phyloP scores from a whole-genome alignment of 2,329 filamentous ascomycete species.

The Fusarium tjaetaba region DNA sequence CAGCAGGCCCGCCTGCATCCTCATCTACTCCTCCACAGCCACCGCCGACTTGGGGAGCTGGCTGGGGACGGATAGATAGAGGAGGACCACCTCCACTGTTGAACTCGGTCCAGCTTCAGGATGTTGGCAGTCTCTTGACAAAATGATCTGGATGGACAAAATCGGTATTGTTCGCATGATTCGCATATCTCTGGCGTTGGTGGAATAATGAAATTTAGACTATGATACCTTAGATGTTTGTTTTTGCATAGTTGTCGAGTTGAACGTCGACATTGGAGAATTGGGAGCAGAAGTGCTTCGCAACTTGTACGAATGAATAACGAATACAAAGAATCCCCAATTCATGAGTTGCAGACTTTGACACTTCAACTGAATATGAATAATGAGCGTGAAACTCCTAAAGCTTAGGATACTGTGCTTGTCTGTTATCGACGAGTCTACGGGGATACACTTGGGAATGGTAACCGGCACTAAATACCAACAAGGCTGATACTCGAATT shows the following conservation, averaged over 20 bases:
- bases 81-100: conserved; percentile 43
- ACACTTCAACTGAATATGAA: accelerated
- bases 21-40: conserved; percentile 28
- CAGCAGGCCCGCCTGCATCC: conserved; percentile 24
- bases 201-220: conserved; percentile 41
- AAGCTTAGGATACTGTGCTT: accelerated
- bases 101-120: conserved; percentile 46
- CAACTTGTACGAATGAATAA: conserved; percentile 36
- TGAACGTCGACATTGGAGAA: conserved; percentile 17
- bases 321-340: conserved; percentile 30
- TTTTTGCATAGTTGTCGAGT: conserved; percentile 37
- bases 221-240: conserved; percentile 45
- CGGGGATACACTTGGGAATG: accelerated
- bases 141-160: conserved; percentile 22
- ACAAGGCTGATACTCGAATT: background rate
- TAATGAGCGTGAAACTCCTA: background rate
- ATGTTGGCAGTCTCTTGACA: conserved; percentile 47
- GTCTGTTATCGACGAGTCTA: background rate
- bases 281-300: conserved; percentile 5
- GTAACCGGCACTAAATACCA: accelerated
- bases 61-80: conserved; percentile 46
- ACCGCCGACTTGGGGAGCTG: conserved; percentile 46
- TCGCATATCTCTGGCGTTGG: conserved; percentile 40
- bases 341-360: background rate
- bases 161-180: conserved; percentile 11